Conservation (phyloP, 768 basidiomycete species). For the Brasilioporus rufonigricans region DNA sequence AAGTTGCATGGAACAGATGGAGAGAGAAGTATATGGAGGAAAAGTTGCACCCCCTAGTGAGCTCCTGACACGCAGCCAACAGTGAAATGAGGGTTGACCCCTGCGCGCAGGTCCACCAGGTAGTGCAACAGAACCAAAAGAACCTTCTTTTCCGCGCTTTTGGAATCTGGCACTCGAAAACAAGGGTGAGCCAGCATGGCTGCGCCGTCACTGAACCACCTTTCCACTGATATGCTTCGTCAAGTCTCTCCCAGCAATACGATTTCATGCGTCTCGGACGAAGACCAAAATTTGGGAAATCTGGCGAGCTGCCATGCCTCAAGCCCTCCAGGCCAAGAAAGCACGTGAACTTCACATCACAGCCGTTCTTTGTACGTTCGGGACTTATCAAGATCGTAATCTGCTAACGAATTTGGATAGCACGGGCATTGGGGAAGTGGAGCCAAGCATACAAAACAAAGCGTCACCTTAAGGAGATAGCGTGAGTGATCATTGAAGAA, state of each 20-base stretch:
- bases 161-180: constrained; percentile 70
- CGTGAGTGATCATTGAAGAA: constrained; percentile 51
- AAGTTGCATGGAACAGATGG: constrained; percentile 77
- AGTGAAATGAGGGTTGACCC: constrained; percentile 5
- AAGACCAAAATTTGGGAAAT: constrained; percentile 61
- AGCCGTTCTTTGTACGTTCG: constrained; percentile 54
- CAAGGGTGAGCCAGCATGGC: constrained; percentile 47
- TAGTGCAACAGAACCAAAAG: constrained; percentile 56
- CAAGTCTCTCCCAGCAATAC: constrained; percentile 77
- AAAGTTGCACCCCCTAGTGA: constrained; percentile 62
- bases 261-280: constrained; percentile 60
- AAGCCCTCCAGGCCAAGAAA: constrained; percentile 58
- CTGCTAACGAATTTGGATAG: constrained; percentile 12
- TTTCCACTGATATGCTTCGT: constrained; percentile 10
- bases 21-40: constrained; percentile 66
- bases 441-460: constrained; percentile 64
- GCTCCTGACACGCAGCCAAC: constrained; percentile 13
- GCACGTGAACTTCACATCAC: constrained; percentile 62
- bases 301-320: constrained; percentile 73
- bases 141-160: constrained; percentile 68
- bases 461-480: constrained; percentile 74
- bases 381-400: not conserved
- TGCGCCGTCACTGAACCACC: not conserved
- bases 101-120: constrained; percentile 36
- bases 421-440: constrained; percentile 69